phyloP scores from a whole-genome alignment of 2,329 filamentous ascomycete species.

The Epichloe sylvatica region DNA sequence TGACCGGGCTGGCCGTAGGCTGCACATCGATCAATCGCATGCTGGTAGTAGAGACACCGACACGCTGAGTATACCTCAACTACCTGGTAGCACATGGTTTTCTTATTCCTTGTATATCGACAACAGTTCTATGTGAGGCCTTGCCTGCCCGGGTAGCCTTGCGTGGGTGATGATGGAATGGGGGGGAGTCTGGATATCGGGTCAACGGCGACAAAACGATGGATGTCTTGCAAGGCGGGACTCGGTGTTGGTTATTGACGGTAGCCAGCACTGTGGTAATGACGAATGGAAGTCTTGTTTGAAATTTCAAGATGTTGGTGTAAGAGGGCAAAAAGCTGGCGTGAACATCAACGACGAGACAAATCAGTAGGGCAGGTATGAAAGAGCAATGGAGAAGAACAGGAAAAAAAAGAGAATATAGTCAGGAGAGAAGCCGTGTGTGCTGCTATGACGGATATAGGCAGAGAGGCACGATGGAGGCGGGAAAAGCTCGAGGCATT shows the following conservation, averaged over 20 bases:
- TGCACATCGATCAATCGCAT: conserved; percentile 71
- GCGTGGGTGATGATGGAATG: neutral
- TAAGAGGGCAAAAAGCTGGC: neutral
- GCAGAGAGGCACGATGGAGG: conserved; percentile 14
- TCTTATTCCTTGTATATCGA: conserved; percentile 2
- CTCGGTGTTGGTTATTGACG: neutral
- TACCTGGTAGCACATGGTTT: conserved; percentile 71
- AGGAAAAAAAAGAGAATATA: conserved; percentile 5
- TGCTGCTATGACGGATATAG: conserved; percentile 8
- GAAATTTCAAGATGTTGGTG: no score
- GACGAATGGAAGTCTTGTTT: neutral
- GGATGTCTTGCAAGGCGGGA: neutral
- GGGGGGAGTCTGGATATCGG: neutral
- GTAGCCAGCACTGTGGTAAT: neutral
- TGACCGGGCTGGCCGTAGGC: conserved; percentile 64
- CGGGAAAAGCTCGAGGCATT: conserved; percentile 28
- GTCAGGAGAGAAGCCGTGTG: conserved; percentile 7
- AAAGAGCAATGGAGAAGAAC: conserved; percentile 5
- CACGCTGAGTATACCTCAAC: conserved; percentile 78
- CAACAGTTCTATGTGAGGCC: neutral
- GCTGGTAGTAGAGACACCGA: conserved; percentile 76
- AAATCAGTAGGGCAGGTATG: neutral
- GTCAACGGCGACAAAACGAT: neutral
- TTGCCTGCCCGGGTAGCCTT: neutral
- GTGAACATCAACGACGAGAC: conserved; percentile 1